Conservation (phyloP, 306 rosid genomes). For the Lathyrus tuberosus region DNA sequence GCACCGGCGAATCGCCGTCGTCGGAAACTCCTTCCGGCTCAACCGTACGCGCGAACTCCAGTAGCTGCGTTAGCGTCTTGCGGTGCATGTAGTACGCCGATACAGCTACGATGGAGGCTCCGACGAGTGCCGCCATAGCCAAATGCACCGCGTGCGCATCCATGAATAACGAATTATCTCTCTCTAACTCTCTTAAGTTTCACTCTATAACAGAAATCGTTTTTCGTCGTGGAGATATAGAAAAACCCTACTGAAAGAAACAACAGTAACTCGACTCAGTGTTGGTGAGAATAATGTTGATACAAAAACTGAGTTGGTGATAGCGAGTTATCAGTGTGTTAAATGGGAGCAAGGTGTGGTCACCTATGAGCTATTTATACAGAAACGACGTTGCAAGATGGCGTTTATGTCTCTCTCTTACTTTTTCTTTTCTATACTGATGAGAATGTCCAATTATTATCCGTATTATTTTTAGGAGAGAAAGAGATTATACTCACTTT, state of each 20-base stretch:
- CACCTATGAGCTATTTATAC: neutral
- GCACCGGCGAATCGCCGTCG: conserved; percentile 49
- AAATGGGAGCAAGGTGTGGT: neutral
- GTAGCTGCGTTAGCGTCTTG: conserved; percentile 79
- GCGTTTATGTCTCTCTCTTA: neutral
- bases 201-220: conserved; percentile 9
- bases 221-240: no score
- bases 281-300: neutral
- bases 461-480: neutral
- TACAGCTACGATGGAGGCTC: conserved; percentile 88
- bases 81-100: conserved; percentile 95
- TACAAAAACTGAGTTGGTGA: neutral
- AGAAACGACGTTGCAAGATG: neutral
- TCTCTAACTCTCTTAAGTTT: neutral
- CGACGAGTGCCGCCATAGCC: conserved; percentile 94
- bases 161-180: conserved; percentile 46
- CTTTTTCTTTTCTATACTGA: neutral
- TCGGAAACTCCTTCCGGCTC: conserved; percentile 55
- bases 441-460: neutral
- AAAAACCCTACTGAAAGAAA: conserved; percentile 4
- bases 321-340: conserved; percentile 8
- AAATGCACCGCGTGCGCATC: conserved; percentile 79
- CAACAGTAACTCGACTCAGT: neutral
- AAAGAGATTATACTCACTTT: neutral
- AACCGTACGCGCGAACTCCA: conserved; percentile 84